Evolutionary conservation across 1,139 yeast genomes (phyloP), one percentile per base, ranked within the genome.

Genomic region (Saccharomyces hybrid): DNA sequence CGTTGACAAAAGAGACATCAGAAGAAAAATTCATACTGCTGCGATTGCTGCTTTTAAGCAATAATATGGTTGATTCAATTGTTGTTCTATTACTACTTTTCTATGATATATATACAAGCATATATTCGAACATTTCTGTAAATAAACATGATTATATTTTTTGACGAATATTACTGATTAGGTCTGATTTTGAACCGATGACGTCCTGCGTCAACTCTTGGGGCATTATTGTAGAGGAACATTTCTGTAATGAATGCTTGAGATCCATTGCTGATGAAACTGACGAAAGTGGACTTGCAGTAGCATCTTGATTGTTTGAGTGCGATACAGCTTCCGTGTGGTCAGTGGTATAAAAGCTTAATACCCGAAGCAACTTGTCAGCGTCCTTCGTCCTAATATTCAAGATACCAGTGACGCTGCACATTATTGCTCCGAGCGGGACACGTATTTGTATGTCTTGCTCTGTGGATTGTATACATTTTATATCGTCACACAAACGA

Each of bases 1-100:
- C 69, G 98, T 93, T 16, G 96, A 89, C 65, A 85, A 85, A 69
- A 96, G 84, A 49, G 97, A 93, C 61, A 79, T 95, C 69, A 76
- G 88, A 61, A 81, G 98, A 70, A 84, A 84, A 63, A 77, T 93
- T 52, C 82, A 93, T 34, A 80, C 91, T 61, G 95, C 96, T 38
- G 86, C 90, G n/a, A 72, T 89, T 54, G 71, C 86, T 32, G 78
- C 81, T 2, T 76, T 66, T 59, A 65, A 70, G 32, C 52, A 56
- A 32, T 54, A 46, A 55, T 34, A 11, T 9, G 4, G 20, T 23
- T 11, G n/a, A n/a, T 9, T 20, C 5, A 14, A 16, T 13, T 20
- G 25, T 46, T 46, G 6, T 13, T 25, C 13, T 14, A 46, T 46
- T 6, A 14, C 32, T 16, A 26, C 16, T 14, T 25, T 14, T 46